A percentile compares a stretch with the other conserved stretches of the same genome.
Conservation (phyloP, 1,284 basidiomycete genomes). For the Ceratobasidium papillatum region DNA sequence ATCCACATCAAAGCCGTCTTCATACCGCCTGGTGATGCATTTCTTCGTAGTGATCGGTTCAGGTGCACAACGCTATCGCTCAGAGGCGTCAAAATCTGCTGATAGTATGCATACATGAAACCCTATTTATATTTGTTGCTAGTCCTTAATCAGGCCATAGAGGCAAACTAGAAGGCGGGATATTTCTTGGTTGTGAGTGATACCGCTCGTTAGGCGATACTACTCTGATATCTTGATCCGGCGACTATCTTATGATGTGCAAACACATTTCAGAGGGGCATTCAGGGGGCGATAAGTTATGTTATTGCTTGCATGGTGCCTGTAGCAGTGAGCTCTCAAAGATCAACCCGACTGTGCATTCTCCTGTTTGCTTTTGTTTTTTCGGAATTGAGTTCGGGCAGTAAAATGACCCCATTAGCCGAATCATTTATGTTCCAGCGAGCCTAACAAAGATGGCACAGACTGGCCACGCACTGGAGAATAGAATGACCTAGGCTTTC, state of each 20-base stretch:
- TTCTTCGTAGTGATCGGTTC: background rate
- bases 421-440: no score
- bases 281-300: no score
- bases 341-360: background rate
- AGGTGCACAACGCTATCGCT: background rate
- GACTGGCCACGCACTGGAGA: no score
- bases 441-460: no score
- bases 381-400: no score
- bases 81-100: background rate
- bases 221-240: background rate
- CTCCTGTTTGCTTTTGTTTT: no score
- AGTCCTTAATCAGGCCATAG: slow-evolving; percentile 2
- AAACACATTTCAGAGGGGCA: background rate
- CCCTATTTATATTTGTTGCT: background rate
- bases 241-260: background rate
- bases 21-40: background rate
- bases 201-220: background rate
- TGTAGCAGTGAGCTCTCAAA: no score
- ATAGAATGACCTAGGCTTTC: background rate
- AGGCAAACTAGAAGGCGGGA: background rate
- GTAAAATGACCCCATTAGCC: no score
- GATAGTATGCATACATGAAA: background rate
- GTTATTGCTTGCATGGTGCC: no score
- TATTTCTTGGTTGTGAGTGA: background rate
- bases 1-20: background rate